phyloP scores from a whole-genome alignment of 176 grass and related monocot species.

The Chrysopogon serrulatus region DNA sequence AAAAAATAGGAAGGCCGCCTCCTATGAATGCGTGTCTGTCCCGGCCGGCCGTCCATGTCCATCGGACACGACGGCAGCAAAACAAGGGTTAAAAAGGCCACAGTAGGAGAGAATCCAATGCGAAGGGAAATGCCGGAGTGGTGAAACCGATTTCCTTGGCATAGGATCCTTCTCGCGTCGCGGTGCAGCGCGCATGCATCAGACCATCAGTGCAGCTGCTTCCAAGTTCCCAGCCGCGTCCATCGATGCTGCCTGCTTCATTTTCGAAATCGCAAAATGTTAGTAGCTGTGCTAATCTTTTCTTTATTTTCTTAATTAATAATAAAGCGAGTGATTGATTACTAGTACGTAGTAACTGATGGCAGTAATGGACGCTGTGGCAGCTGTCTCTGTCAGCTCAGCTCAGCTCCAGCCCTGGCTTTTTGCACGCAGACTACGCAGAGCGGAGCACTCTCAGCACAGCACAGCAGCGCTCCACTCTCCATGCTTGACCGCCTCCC shows the following conservation, averaged over 20 bases:
- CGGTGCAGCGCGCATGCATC: no score
- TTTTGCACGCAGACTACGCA: slow-evolving; percentile 18
- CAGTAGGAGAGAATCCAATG: slow-evolving; percentile 38
- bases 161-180: slow-evolving; percentile 28
- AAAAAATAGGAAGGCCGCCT: not conserved
- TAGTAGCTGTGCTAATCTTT: not conserved
- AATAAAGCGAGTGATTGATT: slow-evolving; percentile 10
- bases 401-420: slow-evolving; percentile 22
- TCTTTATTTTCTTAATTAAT: slow-evolving; percentile 4
- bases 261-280: not conserved
- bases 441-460: no score
- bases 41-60: not conserved
- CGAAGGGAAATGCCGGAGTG: not conserved
- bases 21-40: not conserved
- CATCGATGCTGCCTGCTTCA: no score
- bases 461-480: not conserved
- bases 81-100: not conserved
- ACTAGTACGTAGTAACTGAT: not conserved
- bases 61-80: not conserved
- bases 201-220: no score
- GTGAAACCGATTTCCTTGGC: not conserved
- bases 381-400: slow-evolving; percentile 16
- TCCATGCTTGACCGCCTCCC: slow-evolving; percentile 18
- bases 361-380: not conserved
- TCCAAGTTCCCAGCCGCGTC: not conserved